These are phyloP conservation scores for Aureobasidium sp. DNA, from an alignment of 2,329 filamentous ascomycete genomes.

Conservation along the genomic window DNA sequence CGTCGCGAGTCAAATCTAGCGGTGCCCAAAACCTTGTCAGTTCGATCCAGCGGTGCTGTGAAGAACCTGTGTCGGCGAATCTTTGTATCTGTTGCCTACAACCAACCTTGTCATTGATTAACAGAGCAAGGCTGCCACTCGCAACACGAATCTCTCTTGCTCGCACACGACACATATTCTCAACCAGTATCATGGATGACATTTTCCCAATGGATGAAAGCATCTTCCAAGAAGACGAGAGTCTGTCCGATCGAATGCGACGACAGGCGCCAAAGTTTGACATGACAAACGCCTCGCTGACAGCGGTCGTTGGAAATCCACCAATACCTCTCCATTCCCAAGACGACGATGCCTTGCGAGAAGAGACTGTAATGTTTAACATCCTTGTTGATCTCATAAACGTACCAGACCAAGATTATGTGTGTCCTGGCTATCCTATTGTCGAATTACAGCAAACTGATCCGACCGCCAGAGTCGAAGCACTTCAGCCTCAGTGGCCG, in stretches of 20 bases:
- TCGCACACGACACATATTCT: background rate
- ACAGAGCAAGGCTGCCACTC: background rate
- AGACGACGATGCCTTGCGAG: background rate
- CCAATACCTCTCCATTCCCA: background rate
- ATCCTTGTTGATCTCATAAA: background rate
- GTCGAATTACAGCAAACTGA: background rate
- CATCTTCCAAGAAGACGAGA: background rate
- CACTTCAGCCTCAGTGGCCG: background rate
- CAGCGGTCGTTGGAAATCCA: background rate
- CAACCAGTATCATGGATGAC: background rate
- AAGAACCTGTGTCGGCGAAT: too few relatives aligned
- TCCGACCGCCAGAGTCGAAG: background rate
- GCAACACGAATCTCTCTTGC: background rate
- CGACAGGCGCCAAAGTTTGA: background rate
- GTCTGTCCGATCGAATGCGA: background rate
- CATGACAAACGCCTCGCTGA: background rate
- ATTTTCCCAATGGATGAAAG: background rate
- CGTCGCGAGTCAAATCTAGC: too few relatives aligned
- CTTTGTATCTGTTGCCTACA: too few relatives aligned
- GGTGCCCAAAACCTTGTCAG: too few relatives aligned
- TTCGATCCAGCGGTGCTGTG: too few relatives aligned
- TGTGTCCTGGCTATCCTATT: too few relatives aligned
- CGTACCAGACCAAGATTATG: background rate
- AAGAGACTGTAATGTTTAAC: background rate
- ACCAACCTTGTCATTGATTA: background rate